Evolutionary conservation across 2,329 filamentous ascomycete species (phyloP).

Genomic region (Emericellopsis cladophorae): DNA sequence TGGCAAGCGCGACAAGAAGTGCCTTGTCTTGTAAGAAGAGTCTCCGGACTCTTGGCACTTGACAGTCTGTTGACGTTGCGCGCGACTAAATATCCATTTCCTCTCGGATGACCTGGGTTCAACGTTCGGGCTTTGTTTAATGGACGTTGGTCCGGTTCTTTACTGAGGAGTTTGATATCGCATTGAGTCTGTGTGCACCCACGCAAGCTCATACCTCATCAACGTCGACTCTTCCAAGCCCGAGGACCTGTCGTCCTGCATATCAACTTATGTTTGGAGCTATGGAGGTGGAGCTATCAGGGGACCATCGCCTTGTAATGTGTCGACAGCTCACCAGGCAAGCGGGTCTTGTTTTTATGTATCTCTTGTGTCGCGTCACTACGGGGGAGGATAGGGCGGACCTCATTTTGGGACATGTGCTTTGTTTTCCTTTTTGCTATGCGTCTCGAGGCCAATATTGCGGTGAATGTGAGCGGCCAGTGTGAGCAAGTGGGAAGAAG

Average conservation of each 20-base stretch:
- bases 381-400: slow-evolving; percentile 8
- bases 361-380: slow-evolving; percentile 16
- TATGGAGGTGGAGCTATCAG: too few relatives aligned
- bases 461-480: slow-evolving; percentile 5
- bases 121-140: neutral
- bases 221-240: slow-evolving; percentile 6
- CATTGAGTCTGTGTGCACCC: slow-evolving; percentile 10
- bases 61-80: too few relatives aligned
- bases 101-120: neutral
- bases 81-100: too few relatives aligned
- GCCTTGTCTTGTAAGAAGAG: slow-evolving; percentile 63
- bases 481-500: slow-evolving; percentile 16
- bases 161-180: slow-evolving; percentile 29
- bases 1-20: slow-evolving; percentile 55
- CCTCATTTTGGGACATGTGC: slow-evolving; percentile 14
- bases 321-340: slow-evolving; percentile 8
- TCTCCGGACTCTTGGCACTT: too few relatives aligned
- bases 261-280: slow-evolving; percentile 3
- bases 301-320: neutral
- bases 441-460: neutral
- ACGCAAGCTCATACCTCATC: slow-evolving; percentile 6
- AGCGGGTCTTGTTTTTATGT: slow-evolving; percentile 21
- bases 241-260: slow-evolving; percentile 1
- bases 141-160: slow-evolving; percentile 13
- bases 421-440: slow-evolving; percentile 8